These are phyloP conservation scores for Phascolomyces articulosus DNA, from an alignment of 371 early-diverging fungal species.

Conservation along the genomic window DNA sequence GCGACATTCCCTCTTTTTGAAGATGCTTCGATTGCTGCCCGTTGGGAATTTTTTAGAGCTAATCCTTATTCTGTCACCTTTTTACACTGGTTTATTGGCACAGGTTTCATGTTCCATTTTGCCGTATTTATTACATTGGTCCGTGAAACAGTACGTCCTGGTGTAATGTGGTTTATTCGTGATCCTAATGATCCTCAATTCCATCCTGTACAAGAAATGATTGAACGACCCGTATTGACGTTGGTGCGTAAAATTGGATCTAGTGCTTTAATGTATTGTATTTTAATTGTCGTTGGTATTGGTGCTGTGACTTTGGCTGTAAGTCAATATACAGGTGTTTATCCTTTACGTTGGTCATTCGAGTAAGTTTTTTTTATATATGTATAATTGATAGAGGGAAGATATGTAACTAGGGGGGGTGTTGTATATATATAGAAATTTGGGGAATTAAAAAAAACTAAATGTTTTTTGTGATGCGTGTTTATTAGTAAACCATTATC, in stretches of 20 bases:
- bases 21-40: constrained; percentile 59
- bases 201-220: constrained; percentile 89
- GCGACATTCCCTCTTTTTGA: constrained; percentile 79
- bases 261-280: constrained; percentile 81
- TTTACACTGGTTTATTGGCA: constrained; percentile 92
- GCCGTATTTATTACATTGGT: constrained; percentile 82
- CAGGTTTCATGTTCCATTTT: constrained; percentile 92
- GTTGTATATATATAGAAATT: background rate
- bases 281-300: constrained; percentile 69
- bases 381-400: too few species aligned
- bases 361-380: constrained; percentile 32
- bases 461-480: too few species aligned
- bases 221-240: constrained; percentile 74
- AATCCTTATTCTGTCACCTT: constrained; percentile 76
- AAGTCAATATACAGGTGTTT: constrained; percentile 38
- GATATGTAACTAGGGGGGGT: too few species aligned
- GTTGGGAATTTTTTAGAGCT: constrained; percentile 59
- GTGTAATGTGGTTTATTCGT: constrained; percentile 96
- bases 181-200: constrained; percentile 95
- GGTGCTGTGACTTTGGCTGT: constrained; percentile 62
- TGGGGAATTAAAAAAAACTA: background rate
- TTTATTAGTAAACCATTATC: constrained; percentile 25
- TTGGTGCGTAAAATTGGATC: constrained; percentile 81
- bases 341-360: constrained; percentile 57
- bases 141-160: constrained; percentile 84